Evolutionary conservation across 805 yeast genomes (phyloP), one percentile per base, ranked within the genome.

Genomic region (Phaffomyces opuntiae): DNA sequence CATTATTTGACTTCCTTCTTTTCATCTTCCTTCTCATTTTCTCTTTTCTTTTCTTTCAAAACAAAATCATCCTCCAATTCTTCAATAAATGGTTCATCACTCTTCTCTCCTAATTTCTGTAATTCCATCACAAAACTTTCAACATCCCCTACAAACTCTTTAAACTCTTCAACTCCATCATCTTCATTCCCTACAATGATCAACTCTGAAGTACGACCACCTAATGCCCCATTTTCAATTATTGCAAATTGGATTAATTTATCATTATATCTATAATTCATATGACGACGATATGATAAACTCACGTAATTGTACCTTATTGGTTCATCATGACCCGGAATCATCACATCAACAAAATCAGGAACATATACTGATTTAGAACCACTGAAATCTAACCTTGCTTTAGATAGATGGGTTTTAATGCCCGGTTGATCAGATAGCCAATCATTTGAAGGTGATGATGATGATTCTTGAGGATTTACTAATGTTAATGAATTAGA

Each of bases 151-250:
- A 49, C 53, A 38, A 59, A 57, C 9, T 42, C 40, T 5, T 37
- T 34, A 32, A 57, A 51, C 19, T 56, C 55, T 16, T 51, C 31
- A 29, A 29, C 7, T 29, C 13, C 31, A 29, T 44, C 42, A 14
- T 47, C 51, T 26, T 19, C 16, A n/a, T 27, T 13, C 21, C 31
- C 69, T 40, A 75, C 72, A 49, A 79, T 60, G 49, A 70, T 64
- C 45, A 76, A 68, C 57, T 80, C 84, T 9, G 66, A 49, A 25
- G 68, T 62, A 47, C 79, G 64, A 1, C 84, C 84, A 12, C 82
- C 83, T 39, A 76, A 63, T 7, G 69, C 60, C 4, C 83, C 84
- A n/a, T 82, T 81, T 54, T 80, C 83, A 16, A 75, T 62, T 16
- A 69, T 56, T 37, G 72, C 65, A 44, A 68, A 66, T 49, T 75